Evolutionary conservation across 2,329 filamentous ascomycete species (phyloP), one percentile per base, ranked within the genome.

Genomic region (Fragosphaeria purpurea): DNA sequence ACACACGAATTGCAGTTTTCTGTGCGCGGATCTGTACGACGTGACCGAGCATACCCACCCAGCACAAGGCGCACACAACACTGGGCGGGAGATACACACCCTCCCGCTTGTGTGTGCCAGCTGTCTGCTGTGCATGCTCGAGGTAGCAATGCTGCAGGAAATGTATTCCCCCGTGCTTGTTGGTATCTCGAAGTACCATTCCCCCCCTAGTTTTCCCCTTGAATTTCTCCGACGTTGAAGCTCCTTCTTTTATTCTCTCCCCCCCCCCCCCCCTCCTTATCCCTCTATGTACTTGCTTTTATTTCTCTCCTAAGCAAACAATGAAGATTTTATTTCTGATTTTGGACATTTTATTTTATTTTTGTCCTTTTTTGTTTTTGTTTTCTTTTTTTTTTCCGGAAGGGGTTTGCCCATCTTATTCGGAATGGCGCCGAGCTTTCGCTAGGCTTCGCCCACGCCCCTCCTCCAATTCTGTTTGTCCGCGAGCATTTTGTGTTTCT

Each of bases 181-280:
- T 46, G 44, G 53, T 57, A 57, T 48, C 22, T 22, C 22, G 22
- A 22, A 22, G 22, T 22, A 22, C 22, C 22, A 22, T 22, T 22
- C 22, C 22, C 22, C 22, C 22, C 22, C 22, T n/a, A 22, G 22
- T 22, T 22, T 22, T 22, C 22, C 22, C 22, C 22, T 22, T 22
- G 22, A 22, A 22, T 22, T 22, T 22, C 22, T 22, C 22, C 22
- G 22, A 22, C 22, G 22, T 22, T 22, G 22, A 3, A 22, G 22
- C 22, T 22, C 9, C 51, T 43, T 46, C 11, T 47, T 57, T 54
- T 57, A 55, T 51, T 44, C 46, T 40, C 47, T 47, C 22, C 22
- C 22, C 43, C 33, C 34, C 40, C 22, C 37, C 34, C 9, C 31
- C 41, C 41, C 9, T 31, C 7, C 41, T 31, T 43, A 8, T 31